Conservation (phyloP, 1,284 basidiomycete genomes). For the Hemileia vastatrix region DNA sequence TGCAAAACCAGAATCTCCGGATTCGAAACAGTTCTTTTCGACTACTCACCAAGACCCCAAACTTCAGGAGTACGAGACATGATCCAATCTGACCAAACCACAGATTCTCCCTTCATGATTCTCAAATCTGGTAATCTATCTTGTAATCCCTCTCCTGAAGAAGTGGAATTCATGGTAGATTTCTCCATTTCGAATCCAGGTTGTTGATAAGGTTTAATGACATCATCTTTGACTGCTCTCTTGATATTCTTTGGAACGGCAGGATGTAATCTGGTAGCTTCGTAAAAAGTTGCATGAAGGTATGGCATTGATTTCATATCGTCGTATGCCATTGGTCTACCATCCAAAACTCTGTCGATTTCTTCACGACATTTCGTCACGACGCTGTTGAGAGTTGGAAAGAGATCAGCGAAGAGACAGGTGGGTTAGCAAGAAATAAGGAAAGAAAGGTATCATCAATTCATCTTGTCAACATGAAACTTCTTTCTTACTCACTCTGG, state of each 20-base stretch:
- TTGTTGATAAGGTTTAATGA: constrained; percentile 21
- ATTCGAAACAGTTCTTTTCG: no score
- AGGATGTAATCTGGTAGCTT: constrained; percentile 35
- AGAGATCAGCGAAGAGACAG: no score
- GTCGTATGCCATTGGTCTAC: constrained; percentile 29
- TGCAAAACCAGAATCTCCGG: no score
- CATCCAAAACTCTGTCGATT: constrained; percentile 25
- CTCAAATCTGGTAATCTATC: no score
- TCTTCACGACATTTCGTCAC: constrained; percentile 23
- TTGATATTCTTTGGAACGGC: constrained; percentile 36
- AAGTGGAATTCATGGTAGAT: not conserved
- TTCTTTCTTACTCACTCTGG: constrained; percentile 31
- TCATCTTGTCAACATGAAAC: not conserved
- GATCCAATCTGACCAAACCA: no score
- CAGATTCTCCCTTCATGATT: no score
- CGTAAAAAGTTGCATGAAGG: constrained; percentile 32
- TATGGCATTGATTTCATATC: constrained; percentile 29
- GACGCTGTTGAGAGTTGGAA: not conserved
- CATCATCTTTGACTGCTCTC: constrained; percentile 31
- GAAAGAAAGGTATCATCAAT: not conserved
- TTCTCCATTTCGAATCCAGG: not conserved
- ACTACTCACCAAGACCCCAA: no score
- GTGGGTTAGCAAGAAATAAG: no score
- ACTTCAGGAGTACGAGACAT: no score
- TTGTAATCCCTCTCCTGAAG: not conserved